Evolutionary conservation across 441 rosid genomes (phyloP).

Genomic region (Populus hybrid): DNA sequence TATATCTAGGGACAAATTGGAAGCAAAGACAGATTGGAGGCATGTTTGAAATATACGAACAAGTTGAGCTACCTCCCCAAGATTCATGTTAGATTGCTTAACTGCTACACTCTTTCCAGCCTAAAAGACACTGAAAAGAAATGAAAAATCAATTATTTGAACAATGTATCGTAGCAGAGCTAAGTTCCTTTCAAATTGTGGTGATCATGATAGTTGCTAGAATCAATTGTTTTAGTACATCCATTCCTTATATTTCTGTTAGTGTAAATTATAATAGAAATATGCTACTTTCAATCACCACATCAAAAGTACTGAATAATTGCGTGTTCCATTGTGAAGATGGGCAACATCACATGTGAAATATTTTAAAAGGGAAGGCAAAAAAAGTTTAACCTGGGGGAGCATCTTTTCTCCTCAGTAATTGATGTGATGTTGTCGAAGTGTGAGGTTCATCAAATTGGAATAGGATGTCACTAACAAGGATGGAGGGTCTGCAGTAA

Average conservation of each 20-base stretch:
- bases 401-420: conserved; percentile 50
- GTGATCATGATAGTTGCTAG: background rate
- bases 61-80: background rate
- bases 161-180: no score
- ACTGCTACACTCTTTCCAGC: background rate
- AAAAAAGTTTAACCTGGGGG: conserved; percentile 36
- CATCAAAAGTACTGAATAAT: background rate
- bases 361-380: conserved; percentile 1
- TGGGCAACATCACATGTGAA: background rate
- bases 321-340: background rate
- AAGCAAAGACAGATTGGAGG: background rate
- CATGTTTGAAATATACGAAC: background rate
- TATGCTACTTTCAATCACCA: background rate
- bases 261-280: background rate
- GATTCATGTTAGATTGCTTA: background rate
- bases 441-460: conserved; percentile 46
- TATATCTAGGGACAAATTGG: background rate
- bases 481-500: conserved; percentile 60
- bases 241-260: background rate
- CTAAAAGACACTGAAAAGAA: no score
- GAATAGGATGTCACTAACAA: conserved; percentile 63
- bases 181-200: background rate
- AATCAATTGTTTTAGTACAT: background rate
- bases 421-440: conserved; percentile 31
- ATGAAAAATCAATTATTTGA: background rate